Base-by-base conservation (phyloP, 1,284 basidiomycete genomes). In the Puccinia hordei region DNA sequence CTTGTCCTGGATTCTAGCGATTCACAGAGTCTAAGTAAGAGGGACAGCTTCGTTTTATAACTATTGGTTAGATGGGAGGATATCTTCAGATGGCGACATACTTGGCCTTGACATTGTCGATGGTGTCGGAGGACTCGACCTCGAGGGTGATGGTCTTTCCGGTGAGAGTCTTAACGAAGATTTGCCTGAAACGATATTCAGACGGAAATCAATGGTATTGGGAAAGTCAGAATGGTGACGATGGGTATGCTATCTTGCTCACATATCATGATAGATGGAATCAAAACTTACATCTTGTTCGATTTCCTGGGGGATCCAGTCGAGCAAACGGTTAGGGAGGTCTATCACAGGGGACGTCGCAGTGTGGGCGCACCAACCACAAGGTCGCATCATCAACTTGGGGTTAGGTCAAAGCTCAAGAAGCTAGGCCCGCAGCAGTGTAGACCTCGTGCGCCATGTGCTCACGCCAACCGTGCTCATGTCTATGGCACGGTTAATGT, bases 1-100 rank as follows among this genome's bases (percentile, higher is more conserved):
- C 85, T 88, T 88, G 85, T 88, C 88, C 84, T 88, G 87, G 83
- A 88, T 88, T 85, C 87, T 86, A 80, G 83, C 84, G 84, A 24
- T 33, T 33, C 30, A 61, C 12, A 12, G 33, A 61, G 24, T 2
- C n/a, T n/a, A 59, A 61, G n/a, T n/a, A 22, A 17, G 22, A 19
- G 38, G 46, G 63, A 24, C 27, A n/a, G 57, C 57, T 61, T 2
- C 27, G 57, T 33, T 61, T 30, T 13, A 9, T 51, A 22, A 12
- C 41, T 6, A 12, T 49, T 10, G 19, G 49, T 15, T 61, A 24
- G 63, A n/a, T n/a, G n/a, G n/a, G 38, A 61, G 38, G 17, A 17
- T 1, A 17, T 41, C 6, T 27, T 27, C 35, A 10, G 12, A 59
- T 73, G 13, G 57, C 35, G 57, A 44, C 65, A 9, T 61, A 74